Base-by-base conservation (phyloP, 345 rosid species). In the Acer campestre region DNA sequence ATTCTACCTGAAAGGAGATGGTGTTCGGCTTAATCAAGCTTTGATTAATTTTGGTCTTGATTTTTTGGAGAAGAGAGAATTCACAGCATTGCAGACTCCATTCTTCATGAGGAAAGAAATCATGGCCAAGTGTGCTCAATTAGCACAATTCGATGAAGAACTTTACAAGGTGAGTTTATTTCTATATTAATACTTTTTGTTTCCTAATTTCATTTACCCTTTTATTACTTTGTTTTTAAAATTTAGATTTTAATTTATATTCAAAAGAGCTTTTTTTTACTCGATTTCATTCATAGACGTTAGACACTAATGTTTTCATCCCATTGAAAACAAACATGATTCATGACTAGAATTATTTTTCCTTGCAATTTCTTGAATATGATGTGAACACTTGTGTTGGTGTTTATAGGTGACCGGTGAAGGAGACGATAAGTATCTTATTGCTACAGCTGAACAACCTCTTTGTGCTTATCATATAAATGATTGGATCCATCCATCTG, bases 391-490 rank as follows among this genome's bases (percentile, higher is more conserved):
- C 10, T 75, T 31, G 44, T n/a, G n/a, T 59, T 66, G 70, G 44
- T 76, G 13, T 71, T 74, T 56, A 73, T 61, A 96, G 99, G 98
- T 96, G 78, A 94, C 97, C 51, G 99, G 99, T 67, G 98, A 95
- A 75, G 95, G 97, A 73, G 98, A 94, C 61, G 99, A 91, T 72
- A 94, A 94, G 46, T 94, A 96, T 86, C 94, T 96, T 56, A 96
- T 96, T 75, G 99, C 97, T 68, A 96, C 98, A 62, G 97, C 98
- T 63, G 99, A 96, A 79, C 99, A 96, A 75, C 97, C 98, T 6
- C 91, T 96, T 22, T 94, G 99, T 80, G 90, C 98, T 61, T 94
- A 89, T 80, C 99, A 94, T 83, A 1, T 88, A 63, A 97, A 96
- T 75, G 98, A 96, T 70, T 92, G 99, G 99, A 91, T 96, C 63